Percentiles rank a stretch among this genome's conserved stretches.
phyloP scores from a whole-genome alignment of 2,329 filamentous ascomycete species.

The Colletotrichum tabaci region DNA sequence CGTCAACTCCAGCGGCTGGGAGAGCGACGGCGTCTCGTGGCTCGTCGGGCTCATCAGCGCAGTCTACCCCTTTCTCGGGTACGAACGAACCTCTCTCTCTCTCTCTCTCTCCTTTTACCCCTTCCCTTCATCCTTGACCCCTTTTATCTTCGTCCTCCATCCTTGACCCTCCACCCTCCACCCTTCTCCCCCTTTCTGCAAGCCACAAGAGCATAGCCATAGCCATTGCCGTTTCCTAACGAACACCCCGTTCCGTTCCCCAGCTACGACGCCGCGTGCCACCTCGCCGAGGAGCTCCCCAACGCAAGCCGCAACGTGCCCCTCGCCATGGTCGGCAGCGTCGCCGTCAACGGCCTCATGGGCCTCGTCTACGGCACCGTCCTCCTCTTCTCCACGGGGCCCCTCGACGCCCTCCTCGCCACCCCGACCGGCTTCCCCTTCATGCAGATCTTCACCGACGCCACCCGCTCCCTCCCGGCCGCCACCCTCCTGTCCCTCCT shows the following conservation, averaged over 20 bases:
- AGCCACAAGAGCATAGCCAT: too few species aligned
- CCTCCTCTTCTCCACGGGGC: slow-evolving; percentile 60
- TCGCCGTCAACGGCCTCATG: slow-evolving; percentile 60
- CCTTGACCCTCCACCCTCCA: too few species aligned
- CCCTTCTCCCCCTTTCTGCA: too few species aligned
- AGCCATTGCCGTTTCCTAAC: slow-evolving; percentile 4
- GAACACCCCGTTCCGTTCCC: background rate
- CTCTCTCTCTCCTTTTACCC: background rate
- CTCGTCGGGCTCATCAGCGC: slow-evolving; percentile 51
- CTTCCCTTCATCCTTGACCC: too few species aligned
- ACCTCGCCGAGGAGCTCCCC: slow-evolving; percentile 53
- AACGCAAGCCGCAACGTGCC: slow-evolving; percentile 52
- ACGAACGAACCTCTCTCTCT: slow-evolving; percentile 39
- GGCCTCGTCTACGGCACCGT: slow-evolving; percentile 59
- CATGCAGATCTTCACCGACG: slow-evolving; percentile 57
- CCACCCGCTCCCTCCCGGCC: slow-evolving; percentile 46
- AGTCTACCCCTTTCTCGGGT: slow-evolving; percentile 54
- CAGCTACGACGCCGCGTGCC: slow-evolving; percentile 54
- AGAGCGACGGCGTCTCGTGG: slow-evolving; percentile 51
- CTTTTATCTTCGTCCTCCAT: too few species aligned
- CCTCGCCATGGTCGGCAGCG: slow-evolving; percentile 52
- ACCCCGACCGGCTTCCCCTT: slow-evolving; percentile 60
- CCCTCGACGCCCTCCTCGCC: slow-evolving; percentile 54
- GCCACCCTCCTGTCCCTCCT: slow-evolving; percentile 51
- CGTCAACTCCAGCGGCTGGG: slow-evolving; percentile 52